Percentiles rank a stretch among this genome's conserved stretches.
phyloP scores from a whole-genome alignment of 257 asterid genomes.

The Ophiorrhiza pumila region DNA sequence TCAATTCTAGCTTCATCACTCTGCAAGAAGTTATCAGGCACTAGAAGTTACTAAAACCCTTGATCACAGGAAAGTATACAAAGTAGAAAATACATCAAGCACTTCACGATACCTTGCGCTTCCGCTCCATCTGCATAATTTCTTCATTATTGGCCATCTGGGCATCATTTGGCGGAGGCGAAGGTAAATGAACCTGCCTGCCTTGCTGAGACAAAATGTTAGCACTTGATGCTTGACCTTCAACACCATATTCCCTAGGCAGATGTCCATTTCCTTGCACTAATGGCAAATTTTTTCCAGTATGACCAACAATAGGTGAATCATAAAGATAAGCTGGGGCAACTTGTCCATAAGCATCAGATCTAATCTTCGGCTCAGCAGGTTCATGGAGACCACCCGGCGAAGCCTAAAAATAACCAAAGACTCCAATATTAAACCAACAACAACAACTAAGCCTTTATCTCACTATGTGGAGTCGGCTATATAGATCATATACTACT shows the following conservation, averaged over 20 bases:
- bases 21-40: constrained; percentile 36
- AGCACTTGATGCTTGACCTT: constrained; percentile 48
- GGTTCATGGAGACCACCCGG: constrained; percentile 30
- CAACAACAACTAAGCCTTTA: too few relatives aligned
- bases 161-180: constrained; percentile 29
- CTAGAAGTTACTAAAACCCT: not conserved
- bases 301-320: constrained; percentile 27
- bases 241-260: constrained; percentile 56
- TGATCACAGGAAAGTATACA: constrained; percentile 13
- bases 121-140: constrained; percentile 32
- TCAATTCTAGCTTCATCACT: constrained; percentile 65
- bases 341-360: constrained; percentile 36
- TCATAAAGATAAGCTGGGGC: constrained; percentile 34
- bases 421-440: not conserved
- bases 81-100: not conserved
- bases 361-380: constrained; percentile 32
- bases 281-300: constrained; percentile 40
- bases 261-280: constrained; percentile 60
- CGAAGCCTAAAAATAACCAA: constrained; percentile 24
- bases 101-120: constrained; percentile 57
- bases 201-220: constrained; percentile 32
- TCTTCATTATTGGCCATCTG: constrained; percentile 30
- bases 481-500: too few relatives aligned
- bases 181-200: constrained; percentile 29
- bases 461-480: too few relatives aligned